Base-by-base conservation (phyloP, 2,329 filamentous ascomycete species). In the Pezicula radicicola region DNA sequence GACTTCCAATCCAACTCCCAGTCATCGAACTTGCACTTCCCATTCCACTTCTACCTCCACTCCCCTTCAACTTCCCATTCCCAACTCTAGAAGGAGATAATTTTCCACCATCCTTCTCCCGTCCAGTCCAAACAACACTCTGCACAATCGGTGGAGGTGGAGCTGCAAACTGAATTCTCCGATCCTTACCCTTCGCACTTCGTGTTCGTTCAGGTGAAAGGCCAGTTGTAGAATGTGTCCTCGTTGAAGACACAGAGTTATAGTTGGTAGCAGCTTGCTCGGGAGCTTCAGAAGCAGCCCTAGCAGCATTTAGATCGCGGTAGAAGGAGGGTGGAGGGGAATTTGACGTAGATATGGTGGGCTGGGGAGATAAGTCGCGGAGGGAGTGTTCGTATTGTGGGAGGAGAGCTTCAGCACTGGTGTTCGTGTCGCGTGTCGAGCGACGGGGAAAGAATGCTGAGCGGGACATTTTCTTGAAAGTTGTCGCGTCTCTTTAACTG, bases 71-170 rank as follows among this genome's bases (percentile, higher is more conserved):
- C 30, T 33, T 33, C 30, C 30, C 30, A 33, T 33, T 33, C 9
- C 30, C 43, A 18, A 16, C 36, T 41, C 18, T 37, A 21, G n/a
- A 36, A 6, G 13, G 18, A 10, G 15, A 16, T 27, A 15, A 40
- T 19, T 18, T 13, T n/a, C 19, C 18, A n/a, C 46, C 16, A 30
- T 52, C 28, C 30, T 44, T 16, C 16, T 27, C 40, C 8, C 9
- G 46, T 6, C 27, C 16, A n/a, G 27, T 3, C 1, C 54, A 48
- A 13, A 59, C 13, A 18, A 61, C 53, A 27, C 56, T 61, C 25
- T 51, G 52, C 12, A 55, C 58, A 46, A 66, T 65, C 4, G 64
- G 64, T 3, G 63, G 61, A 2, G 64, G 63, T 2, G 64, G 64
- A 30, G 59, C 63, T 16, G 59, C 53, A 46, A 66, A 66, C 42